Base-by-base conservation (phyloP, 768 basidiomycete genomes). In the Tricholoma hemisulphureum region DNA sequence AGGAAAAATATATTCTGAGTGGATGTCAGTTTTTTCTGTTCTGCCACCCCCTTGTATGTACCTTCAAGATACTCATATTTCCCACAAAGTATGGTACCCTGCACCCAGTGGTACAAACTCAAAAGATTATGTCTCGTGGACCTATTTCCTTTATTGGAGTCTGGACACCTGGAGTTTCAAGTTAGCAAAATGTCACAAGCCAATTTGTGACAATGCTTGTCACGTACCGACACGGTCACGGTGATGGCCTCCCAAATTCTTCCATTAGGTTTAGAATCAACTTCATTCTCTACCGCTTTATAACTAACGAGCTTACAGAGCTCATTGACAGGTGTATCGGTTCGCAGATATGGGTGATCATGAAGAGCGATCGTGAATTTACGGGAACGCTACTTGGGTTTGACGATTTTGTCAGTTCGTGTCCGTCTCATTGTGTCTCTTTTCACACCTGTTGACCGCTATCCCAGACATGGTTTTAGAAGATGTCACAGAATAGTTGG, bases 331-430 rank as follows among this genome's bases (percentile, higher is more conserved):
- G 91, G 71, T 98, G 96, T 70, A 98, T 98, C 70, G 96, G 96
- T 56, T 96, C 94, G 31, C 85, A 86, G 50, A 95, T 98, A 69
- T 97, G 94, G 93, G 96, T 98, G 66, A 86, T 98, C 71, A 98
- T 97, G 93, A 98, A 98, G 78, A 88, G 83, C 65, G 95, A 99
- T 60, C 88, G 94, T 46, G 96, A 99, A 76, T 99, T 98, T 75
- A 92, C 91, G 21, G 96, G 96, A 10, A 97, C 87, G 2, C 79
- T 99, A 39, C 81, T 96, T 31, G 96, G 96, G 2, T 99, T 99
- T 66, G 96, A 99, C 71, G 96, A 99, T 75, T 99, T 96, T 73
- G 96, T 99, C 73, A 99, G 96, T 98, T 71, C 83, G 96, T 95
- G 37, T 28, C 41, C 24, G 34, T 26, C 58, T 56, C 43, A 23